Base-by-base conservation (phyloP, 768 basidiomycete genomes). In the Boletus reticulatus region DNA sequence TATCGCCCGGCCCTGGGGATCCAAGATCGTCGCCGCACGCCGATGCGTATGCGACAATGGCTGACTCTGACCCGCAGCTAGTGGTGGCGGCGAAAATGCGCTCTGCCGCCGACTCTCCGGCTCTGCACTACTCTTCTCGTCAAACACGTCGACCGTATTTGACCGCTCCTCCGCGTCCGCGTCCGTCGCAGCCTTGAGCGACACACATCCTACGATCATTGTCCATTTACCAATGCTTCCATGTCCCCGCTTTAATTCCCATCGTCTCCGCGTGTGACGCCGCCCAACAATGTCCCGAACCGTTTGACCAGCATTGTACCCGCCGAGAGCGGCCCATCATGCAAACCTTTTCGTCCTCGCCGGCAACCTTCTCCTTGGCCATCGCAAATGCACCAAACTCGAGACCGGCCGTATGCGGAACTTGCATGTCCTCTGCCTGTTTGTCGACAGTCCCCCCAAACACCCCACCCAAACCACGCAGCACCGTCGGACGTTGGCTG, bases 1-100 rank as follows among this genome's bases (percentile, higher is more conserved):
- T 14, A 76, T 74, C 22, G 84, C 73, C 14, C 84, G 77, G 27
- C 84, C 81, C 46, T 83, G 79, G 0, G 88, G 81, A 67, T 92
- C 90, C 34, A 92, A 67, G 37, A 92, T 78, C 16, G 90, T 91
- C 54, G 89, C 88, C 5, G 89, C 89, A 6, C 90, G 78, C 20
- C 90, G 80, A 70, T 91, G 90, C 0, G 78, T 70, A 51, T 74
- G 79, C 14, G 80, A 82, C 49, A 84, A 63, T 0, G 85, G 84
- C 67, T 85, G 85, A 56, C 83, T 83, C 48, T 77, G 64, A 39
- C 78, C 82, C 48, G 73, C 64, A 17, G 75, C 59, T 11, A 80
- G 62, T 4, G 73, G 62, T 41, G 65, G 62, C 6, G 74, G 64
- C 11, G 72, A 51, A 46, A 69, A 55, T 13, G 69, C 54, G 39